Base-by-base conservation (phyloP, 805 yeast species). In the Cephaloascus albidus region DNA sequence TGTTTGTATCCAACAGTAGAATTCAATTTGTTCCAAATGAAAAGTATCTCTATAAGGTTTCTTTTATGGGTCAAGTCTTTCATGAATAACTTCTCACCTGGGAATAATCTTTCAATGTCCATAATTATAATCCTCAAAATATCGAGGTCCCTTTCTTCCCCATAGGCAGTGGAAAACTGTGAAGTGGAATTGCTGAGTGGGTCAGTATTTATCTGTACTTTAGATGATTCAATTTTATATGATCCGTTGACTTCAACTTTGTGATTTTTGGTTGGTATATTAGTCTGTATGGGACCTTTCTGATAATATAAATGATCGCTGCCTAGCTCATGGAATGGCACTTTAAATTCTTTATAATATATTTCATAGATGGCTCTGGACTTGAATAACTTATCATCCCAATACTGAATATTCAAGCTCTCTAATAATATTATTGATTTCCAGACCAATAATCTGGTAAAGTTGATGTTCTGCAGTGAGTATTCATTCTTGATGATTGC, bases 1-100 rank as follows among this genome's bases (percentile, higher is more conserved):
- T 73, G 79, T 45, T 72, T 69, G 38, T 68, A 68, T 23, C 33
- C 33, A 16, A 31, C 14, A 8, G 17, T 16, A 14, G 17, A n/a
- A 16, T 31, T 31, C 33, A 31, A 31, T n/a, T 31, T 31, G 14
- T 31, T 31, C 33, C 33, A 31, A n/a, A 31, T 31, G 18, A n/a
- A 31, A 5, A 31, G 16, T n/a, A 31, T 8, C 6, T 16, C 18
- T 8, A 31, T 15, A 8, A 31, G 14, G 14, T 31, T 8, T 16
- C 14, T 14, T 16, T 31, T 31, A 16, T n/a, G 33, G 6, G 8
- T 16, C 6, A 10, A 31, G 33, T 31, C 16, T 6, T 31, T 15
- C 18, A n/a, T 31, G 33, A 10, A n/a, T 16, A 31, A 31, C 14
- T n/a, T 14, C 14, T 31, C 33, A 8, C 33, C 33, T 6, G 33